A percentile compares a stretch with the other conserved stretches of the same genome.
These are phyloP conservation scores for Monilinia fructicola DNA, from an alignment of 2,329 filamentous ascomycete species.

Conservation along the genomic window DNA sequence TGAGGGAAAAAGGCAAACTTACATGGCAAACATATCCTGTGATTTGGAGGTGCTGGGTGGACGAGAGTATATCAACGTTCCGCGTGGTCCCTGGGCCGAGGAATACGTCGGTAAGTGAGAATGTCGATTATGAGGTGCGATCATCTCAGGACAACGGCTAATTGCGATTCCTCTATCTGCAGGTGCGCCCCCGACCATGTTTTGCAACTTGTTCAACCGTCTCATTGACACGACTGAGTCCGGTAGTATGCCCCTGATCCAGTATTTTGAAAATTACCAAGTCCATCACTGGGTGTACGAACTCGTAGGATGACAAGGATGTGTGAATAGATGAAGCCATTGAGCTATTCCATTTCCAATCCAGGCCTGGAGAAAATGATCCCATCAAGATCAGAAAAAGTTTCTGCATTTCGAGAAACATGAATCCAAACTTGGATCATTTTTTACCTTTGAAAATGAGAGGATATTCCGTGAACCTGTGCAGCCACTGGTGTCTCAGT, in stretches of 20 bases:
- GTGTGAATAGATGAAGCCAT: neutral
- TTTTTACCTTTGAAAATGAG: neutral
- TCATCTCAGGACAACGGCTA: neutral
- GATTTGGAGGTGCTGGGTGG: constrained; percentile 6
- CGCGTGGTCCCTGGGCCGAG: constrained; percentile 14
- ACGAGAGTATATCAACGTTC: constrained; percentile 10
- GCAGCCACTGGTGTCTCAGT: neutral
- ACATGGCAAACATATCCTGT: constrained; percentile 16
- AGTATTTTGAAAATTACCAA: neutral
- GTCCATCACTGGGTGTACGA: neutral
- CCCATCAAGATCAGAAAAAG: neutral
- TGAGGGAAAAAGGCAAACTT: neutral
- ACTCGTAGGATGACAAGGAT: neutral
- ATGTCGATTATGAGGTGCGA: neutral
- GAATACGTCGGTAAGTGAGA: neutral
- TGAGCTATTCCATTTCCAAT: neutral
- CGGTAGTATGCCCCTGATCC: neutral
- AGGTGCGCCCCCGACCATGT: constrained; percentile 11
- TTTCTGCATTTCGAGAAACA: neutral
- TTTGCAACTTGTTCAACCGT: neutral
- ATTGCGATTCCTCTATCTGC: neutral
- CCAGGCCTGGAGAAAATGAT: neutral
- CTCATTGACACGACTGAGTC: constrained; percentile 13
- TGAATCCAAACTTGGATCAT: neutral
- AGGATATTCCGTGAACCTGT: neutral